Percentiles rank a stretch among this genome's conserved stretches.
Conservation (phyloP, 2,329 filamentous ascomycete species). For the Aspergillus uvarum region DNA sequence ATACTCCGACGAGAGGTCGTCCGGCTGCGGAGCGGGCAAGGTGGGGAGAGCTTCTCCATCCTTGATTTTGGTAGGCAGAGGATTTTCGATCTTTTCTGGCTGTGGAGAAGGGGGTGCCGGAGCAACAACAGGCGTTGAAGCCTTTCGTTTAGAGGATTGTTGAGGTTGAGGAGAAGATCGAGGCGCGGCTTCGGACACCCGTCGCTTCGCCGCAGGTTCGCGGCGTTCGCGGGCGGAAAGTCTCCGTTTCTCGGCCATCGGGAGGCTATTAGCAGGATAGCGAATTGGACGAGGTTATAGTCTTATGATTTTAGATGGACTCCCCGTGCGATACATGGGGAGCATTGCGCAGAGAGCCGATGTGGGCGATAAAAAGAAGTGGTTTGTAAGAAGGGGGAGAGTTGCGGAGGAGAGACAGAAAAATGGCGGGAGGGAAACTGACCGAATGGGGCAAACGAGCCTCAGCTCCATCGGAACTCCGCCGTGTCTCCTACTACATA, state of each 20-base stretch:
- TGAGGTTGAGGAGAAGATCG: slow-evolving; percentile 30
- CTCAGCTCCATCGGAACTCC: background rate
- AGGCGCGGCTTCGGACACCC: slow-evolving; percentile 41
- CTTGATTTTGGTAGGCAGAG: slow-evolving; percentile 53
- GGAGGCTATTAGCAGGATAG: background rate
- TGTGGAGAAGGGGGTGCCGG: slow-evolving; percentile 28
- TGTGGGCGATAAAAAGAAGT: background rate
- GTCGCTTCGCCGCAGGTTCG: slow-evolving; percentile 45
- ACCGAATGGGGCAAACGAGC: background rate
- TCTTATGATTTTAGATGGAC: background rate
- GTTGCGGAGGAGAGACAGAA: slow-evolving; percentile 12
- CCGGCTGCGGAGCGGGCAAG: slow-evolving; percentile 51
- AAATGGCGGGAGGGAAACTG: slow-evolving; percentile 7
- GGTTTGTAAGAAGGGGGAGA: background rate
- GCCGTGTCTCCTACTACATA: background rate
- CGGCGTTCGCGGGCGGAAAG: slow-evolving; percentile 45
- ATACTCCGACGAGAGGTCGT: slow-evolving; percentile 54
- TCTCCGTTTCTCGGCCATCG: slow-evolving; percentile 47
- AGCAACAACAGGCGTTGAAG: slow-evolving; percentile 29
- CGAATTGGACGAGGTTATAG: background rate
- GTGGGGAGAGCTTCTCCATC: slow-evolving; percentile 57
- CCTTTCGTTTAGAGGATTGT: slow-evolving; percentile 34
- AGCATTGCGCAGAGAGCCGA: slow-evolving; percentile 9
- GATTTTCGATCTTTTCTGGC: slow-evolving; percentile 36
- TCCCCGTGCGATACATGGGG: background rate